Evolutionary conservation across 2,329 filamentous ascomycete species (phyloP).

Genomic region (Ophiostoma sp.): DNA sequence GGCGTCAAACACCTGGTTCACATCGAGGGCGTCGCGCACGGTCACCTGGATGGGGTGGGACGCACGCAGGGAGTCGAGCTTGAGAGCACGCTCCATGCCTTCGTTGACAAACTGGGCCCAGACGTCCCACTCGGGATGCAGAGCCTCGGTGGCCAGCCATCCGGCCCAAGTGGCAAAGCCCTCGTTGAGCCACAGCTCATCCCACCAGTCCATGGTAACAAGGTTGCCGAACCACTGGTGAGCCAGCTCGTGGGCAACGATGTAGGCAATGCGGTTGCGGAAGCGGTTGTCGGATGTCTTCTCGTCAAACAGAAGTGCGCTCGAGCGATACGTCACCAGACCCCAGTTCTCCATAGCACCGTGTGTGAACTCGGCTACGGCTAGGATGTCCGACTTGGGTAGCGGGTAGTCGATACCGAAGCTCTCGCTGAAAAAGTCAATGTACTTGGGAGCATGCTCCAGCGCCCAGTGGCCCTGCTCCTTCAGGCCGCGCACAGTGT

Average conservation of each 20-base stretch:
- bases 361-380: conserved; percentile 84
- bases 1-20: conserved; percentile 95
- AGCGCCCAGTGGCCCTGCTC: conserved; percentile 86
- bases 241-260: conserved; percentile 95
- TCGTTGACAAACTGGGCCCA: conserved; percentile 98
- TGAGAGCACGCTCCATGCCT: conserved; percentile 85
- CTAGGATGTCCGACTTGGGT: conserved; percentile 84
- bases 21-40: conserved; percentile 86
- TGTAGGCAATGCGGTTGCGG: conserved; percentile 91
- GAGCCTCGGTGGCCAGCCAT: conserved; percentile 84
- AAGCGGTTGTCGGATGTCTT: conserved; percentile 83
- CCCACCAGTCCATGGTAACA: conserved; percentile 98
- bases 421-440: conserved; percentile 94
- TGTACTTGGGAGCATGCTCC: conserved; percentile 84
- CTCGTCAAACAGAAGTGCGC: conserved; percentile 92
- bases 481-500: conserved; percentile 90
- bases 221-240: conserved; percentile 99
- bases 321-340: conserved; percentile 91
- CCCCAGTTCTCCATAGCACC: conserved; percentile 97
- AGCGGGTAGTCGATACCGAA: conserved; percentile 91
- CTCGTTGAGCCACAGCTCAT: conserved; percentile 94
- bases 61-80: conserved; percentile 80
- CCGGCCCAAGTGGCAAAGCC: conserved; percentile 98
- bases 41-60: conserved; percentile 96
- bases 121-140: conserved; percentile 95